Evolutionary conservation across 768 basidiomycete species (phyloP).

Genomic region (Pisolithus microcarpus): DNA sequence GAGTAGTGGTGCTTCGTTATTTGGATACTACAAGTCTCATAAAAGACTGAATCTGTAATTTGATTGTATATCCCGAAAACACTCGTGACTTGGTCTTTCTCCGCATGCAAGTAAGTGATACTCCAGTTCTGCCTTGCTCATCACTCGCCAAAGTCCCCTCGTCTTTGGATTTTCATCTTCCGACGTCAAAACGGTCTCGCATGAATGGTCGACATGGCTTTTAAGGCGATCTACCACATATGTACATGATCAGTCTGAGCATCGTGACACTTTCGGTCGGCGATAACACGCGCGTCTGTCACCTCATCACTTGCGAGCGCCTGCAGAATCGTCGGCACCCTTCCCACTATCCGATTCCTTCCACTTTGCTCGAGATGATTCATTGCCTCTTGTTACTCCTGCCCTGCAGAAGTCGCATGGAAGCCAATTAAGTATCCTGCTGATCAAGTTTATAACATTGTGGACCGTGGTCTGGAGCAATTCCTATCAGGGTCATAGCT

Average conservation of each 20-base stretch:
- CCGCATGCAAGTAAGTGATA: constrained; percentile 71
- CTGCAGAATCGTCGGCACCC: constrained; percentile 72
- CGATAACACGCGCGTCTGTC: constrained; percentile 53
- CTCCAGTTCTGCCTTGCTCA: constrained; percentile 74
- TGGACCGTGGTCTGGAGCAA: no score
- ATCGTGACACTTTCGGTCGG: not conserved
- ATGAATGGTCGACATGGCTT: constrained; percentile 88
- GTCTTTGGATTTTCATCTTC: constrained; percentile 70
- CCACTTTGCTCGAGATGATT: constrained; percentile 98
- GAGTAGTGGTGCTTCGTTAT: constrained; percentile 67
- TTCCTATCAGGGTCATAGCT: no score
- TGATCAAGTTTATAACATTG: constrained; percentile 96
- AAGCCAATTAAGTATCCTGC: constrained; percentile 98
- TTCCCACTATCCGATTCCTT: constrained; percentile 80
- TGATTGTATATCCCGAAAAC: not conserved
- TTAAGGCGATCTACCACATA: constrained; percentile 74
- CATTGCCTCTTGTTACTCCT: constrained; percentile 98
- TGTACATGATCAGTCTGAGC: not conserved
- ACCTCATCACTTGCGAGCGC: constrained; percentile 77
- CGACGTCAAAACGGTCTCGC: no score
- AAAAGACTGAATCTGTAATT: constrained; percentile 1
- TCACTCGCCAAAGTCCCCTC: constrained; percentile 70
- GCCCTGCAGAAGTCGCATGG: constrained; percentile 92
- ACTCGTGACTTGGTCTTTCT: constrained; percentile 58
- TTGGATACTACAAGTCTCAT: constrained; percentile 13